Evolutionary conservation across 768 basidiomycete genomes (phyloP), one percentile per base, ranked within the genome.

Genomic region (Galerina marginata): DNA sequence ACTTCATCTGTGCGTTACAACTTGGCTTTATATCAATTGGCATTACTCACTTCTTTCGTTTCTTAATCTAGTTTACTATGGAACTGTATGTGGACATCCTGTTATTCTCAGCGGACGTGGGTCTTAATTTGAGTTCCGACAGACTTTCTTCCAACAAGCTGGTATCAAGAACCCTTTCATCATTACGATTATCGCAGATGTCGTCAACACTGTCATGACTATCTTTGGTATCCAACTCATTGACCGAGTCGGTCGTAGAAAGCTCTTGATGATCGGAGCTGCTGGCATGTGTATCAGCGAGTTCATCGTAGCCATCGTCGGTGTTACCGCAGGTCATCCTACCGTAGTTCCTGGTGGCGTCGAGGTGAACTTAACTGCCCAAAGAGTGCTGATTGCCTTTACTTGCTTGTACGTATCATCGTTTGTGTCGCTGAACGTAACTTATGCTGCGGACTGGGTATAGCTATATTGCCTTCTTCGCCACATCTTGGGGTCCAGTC

Each of bases 241-340:
- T 62, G 93, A 96, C 71, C 81, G 81, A 47, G 82, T 91, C 69
- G 93, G 93, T 58, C 91, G 93, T 66, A 86, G 93, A 55, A 81
- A 83, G 33, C 83, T 95, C 52, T 83, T 94, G 51, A 79, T 93
- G 71, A 83, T 85, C 63, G 94, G 94, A 65, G 92, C 93, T 36
- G 70, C 81, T 54, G 87, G 89, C 62, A 95, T 95, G 93, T 81
- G 86, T 64, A 61, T 93, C 69, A 93, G 91, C 80, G 90, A 95
- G 75, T 93, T 81, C 80, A 83, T 94, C 69, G 82, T 92, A 63
- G 71, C 78, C 12, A 73, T 84, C 38, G 84, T 78, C 40, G 74
- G 75, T 62, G 74, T 76, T 38, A 75, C 76, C 3, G 73, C 66
- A 23, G 73, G 69, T 37, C 59, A 62, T 36, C 52, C 64, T 40